Evolutionary conservation across 2,329 filamentous ascomycete genomes (phyloP), one percentile per base, ranked within the genome.

Genomic region (Chaetomiaceae sp.): DNA sequence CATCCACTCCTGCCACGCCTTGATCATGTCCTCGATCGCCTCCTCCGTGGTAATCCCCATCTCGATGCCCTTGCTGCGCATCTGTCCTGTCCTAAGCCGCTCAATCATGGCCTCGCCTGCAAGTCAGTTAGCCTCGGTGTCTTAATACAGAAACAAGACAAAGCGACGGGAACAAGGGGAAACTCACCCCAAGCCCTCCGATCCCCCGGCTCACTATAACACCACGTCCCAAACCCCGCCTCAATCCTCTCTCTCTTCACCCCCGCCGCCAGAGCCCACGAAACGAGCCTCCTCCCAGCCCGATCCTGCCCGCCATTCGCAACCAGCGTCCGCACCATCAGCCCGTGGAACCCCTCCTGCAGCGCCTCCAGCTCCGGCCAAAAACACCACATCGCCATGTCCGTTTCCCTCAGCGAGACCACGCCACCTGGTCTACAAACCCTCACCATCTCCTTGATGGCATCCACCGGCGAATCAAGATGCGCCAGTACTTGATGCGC

Each of bases 401-500:
- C 54, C 8, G 50, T 57, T 39, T 63, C 63, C 38, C 67, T 56
- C 12, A 66, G 58, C 11, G 69, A 66, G 5, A 76, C 54, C 9
- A 72, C 53, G 1, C 73, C 73, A 0, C 72, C 71, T 0, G 67
- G 64, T 48, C 67, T 71, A 1, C 71, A 66, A 7, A 75, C 71
- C 1, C 73, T 63, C 1, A 69, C 43, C 66, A 74, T 71, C 61
- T 74, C 72, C 2, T 55, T 51, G 31, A 74, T 54, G 0, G 71
- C 70, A 1, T 61, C 58, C 44, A 73, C 69, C 3, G 64, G 52
- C 17, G 68, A 73, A 0, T 69, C 64, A 0, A 76, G 65, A 4
- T 67, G 62, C 12, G 62, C 61, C 4, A 69, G 60, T 22, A 72
- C 48, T 29, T 59, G 57, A 20, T 59, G 57, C 7, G 51, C 52